These are phyloP conservation scores for Mycena vulgaris DNA, from an alignment of 768 basidiomycete species.

Conservation along the genomic window DNA sequence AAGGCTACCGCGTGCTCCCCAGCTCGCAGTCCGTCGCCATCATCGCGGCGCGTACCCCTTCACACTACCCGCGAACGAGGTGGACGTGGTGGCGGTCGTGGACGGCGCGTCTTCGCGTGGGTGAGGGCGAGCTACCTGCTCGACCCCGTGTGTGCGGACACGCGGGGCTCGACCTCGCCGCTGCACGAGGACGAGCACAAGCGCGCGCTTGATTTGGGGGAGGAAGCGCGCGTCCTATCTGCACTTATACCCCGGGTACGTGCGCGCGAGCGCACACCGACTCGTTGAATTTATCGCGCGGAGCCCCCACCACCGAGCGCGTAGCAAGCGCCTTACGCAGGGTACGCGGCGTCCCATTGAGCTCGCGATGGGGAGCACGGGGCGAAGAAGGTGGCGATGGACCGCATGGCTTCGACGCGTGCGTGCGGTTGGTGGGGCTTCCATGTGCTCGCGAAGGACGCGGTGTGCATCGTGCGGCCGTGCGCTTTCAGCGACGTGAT, in stretches of 20 bases:
- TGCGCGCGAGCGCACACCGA: constrained; percentile 86
- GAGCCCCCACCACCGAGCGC: neutral
- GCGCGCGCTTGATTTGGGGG: constrained; percentile 87
- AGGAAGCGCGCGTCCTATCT: constrained; percentile 87
- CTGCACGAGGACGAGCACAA: constrained; percentile 91
- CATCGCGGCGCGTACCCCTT: constrained; percentile 80
- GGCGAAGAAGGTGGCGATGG: constrained; percentile 84
- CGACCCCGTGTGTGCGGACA: constrained; percentile 74
- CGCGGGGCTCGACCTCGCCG: constrained; percentile 86
- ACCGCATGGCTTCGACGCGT: constrained; percentile 91
- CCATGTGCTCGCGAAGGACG: constrained; percentile 97
- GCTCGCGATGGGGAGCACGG: constrained; percentile 64
- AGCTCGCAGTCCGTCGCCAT: constrained; percentile 76
- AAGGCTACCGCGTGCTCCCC: constrained; percentile 93
- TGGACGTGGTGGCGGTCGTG: constrained; percentile 89
- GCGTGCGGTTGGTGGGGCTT: constrained; percentile 85
- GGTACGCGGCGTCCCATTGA: constrained; percentile 76
- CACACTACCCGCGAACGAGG: constrained; percentile 63
- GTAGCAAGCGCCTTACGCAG: constrained; percentile 78
- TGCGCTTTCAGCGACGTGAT: constrained; percentile 98
- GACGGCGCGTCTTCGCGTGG: constrained; percentile 98
- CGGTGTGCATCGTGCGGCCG: constrained; percentile 93
- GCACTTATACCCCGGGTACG: constrained; percentile 98
- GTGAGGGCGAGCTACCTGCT: constrained; percentile 97
- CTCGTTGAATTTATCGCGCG: constrained; percentile 87